Percentiles rank a stretch among this genome's conserved stretches.
Conservation (phyloP, 2,329 filamentous ascomycete genomes). For the Stagonosporopsis tanaceti region DNA sequence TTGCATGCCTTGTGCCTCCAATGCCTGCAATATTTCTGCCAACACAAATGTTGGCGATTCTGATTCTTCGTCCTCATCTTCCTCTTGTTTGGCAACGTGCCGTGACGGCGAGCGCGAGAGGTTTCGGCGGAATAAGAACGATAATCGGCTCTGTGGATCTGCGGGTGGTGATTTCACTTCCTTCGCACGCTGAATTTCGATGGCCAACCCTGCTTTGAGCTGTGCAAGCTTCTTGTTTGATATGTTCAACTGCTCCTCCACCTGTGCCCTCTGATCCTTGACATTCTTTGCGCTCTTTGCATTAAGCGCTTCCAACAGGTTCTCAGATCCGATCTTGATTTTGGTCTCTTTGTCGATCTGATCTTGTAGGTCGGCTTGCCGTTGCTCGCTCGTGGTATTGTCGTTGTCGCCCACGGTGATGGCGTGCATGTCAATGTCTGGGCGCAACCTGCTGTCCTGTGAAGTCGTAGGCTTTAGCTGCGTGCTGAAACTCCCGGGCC, state of each 20-base stretch:
- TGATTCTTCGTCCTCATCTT: constrained; percentile 68
- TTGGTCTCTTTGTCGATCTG: constrained; percentile 94
- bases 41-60: constrained; percentile 94
- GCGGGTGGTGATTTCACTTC: constrained; percentile 59
- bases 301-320: constrained; percentile 93
- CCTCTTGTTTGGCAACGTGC: constrained; percentile 60
- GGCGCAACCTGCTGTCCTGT: constrained; percentile 66
- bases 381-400: constrained; percentile 70
- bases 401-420: constrained; percentile 68
- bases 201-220: constrained; percentile 65
- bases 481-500: constrained; percentile 84
- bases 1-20: constrained; percentile 86
- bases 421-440: constrained; percentile 63
- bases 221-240: constrained; percentile 77
- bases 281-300: constrained; percentile 95
- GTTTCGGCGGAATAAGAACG: constrained; percentile 65
- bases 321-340: constrained; percentile 97
- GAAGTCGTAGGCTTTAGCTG: constrained; percentile 79
- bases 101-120: constrained; percentile 61
- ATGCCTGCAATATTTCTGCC: constrained; percentile 85
- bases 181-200: constrained; percentile 66
- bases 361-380: constrained; percentile 78
- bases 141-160: constrained; percentile 60
- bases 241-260: constrained; percentile 86
- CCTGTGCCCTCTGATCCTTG: constrained; percentile 67